Evolutionary conservation across 73 alveolate genomes (phyloP).

Genomic region (Breviolum minutum): DNA sequence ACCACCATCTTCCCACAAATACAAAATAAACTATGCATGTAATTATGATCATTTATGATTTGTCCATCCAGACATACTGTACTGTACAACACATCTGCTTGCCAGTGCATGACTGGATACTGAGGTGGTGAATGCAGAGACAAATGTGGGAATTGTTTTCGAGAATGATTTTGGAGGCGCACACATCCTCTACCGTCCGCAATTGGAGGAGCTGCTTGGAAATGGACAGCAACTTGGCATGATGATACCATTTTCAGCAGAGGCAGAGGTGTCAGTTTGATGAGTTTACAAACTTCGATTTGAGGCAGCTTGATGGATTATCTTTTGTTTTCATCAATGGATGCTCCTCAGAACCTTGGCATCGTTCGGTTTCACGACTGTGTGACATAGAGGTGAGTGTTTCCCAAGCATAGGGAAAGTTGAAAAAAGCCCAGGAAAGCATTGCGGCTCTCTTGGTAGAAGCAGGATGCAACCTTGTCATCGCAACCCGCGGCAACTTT

Average conservation of each 20-base stretch:
- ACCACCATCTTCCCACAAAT: no score
- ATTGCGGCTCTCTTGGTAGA: conserved; percentile 80
- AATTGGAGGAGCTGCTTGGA: conserved; percentile 69
- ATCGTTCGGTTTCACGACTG: background rate
- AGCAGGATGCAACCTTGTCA: conserved; percentile 84
- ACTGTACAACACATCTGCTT: background rate
- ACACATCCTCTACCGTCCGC: conserved; percentile 70
- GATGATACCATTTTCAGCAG: background rate
- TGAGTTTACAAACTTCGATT: background rate
- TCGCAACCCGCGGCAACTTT: conserved; percentile 73
- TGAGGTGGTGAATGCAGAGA: conserved; percentile 55
- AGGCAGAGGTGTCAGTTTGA: background rate
- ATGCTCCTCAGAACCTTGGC: conserved; percentile 71
- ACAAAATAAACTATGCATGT: background rate
- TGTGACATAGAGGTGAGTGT: background rate
- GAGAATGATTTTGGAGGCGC: conserved; percentile 92
- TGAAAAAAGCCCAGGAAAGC: no score
- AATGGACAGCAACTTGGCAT: conserved; percentile 29
- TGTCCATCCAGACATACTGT: background rate
- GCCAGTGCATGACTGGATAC: background rate
- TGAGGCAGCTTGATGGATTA: conserved; percentile 74
- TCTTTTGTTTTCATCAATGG: conserved; percentile 89
- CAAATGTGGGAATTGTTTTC: conserved; percentile 70
- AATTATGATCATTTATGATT: background rate
- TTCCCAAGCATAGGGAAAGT: no score